Percentiles rank a stretch among this genome's conserved stretches.
Conservation (phyloP, 768 basidiomycete genomes). For the Tylopilus vinaceipallidus region DNA sequence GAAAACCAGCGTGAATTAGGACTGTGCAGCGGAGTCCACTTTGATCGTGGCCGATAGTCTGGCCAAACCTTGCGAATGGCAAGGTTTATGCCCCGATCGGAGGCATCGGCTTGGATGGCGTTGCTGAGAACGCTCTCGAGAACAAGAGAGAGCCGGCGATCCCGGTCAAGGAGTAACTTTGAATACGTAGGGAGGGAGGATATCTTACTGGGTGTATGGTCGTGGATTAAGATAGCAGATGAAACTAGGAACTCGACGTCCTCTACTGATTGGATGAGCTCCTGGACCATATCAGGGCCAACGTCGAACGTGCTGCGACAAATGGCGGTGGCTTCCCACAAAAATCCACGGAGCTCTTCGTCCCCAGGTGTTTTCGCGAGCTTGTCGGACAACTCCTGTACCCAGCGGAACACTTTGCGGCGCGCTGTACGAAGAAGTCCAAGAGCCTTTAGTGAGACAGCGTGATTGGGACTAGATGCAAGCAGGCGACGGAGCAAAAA, state of each 20-base stretch:
- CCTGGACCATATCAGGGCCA: conserved; percentile 1
- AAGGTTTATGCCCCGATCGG: conserved; percentile 15
- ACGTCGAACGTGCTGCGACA: conserved; percentile 39
- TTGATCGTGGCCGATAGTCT: conserved; percentile 22
- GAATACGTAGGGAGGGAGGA: conserved; percentile 7
- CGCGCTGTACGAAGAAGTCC: conserved; percentile 34
- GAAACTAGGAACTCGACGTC: conserved; percentile 27
- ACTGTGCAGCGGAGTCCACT: conserved; percentile 15
- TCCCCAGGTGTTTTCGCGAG: conserved; percentile 13
- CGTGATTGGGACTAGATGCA: conserved; percentile 15
- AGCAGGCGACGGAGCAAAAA: conserved; percentile 38
- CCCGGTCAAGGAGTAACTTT: conserved; percentile 26
- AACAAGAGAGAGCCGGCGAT: conserved; percentile 28
- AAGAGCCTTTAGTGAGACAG: conserved; percentile 18
- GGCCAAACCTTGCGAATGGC: conserved; percentile 25
- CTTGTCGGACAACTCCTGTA: conserved; percentile 30
- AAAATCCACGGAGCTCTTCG: conserved; percentile 19
- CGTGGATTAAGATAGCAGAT: conserved; percentile 26
- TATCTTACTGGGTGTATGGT: conserved; percentile 21
- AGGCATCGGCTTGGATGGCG: neutral
- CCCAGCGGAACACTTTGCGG: conserved; percentile 36
- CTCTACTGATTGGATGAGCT: conserved; percentile 16
- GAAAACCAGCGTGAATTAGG: conserved; percentile 24
- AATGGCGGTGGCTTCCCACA: conserved; percentile 37
- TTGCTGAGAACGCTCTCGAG: conserved; percentile 16